Evolutionary conservation across 1,284 basidiomycete genomes (phyloP).

Genomic region (Sphaerobolus stellatus): DNA sequence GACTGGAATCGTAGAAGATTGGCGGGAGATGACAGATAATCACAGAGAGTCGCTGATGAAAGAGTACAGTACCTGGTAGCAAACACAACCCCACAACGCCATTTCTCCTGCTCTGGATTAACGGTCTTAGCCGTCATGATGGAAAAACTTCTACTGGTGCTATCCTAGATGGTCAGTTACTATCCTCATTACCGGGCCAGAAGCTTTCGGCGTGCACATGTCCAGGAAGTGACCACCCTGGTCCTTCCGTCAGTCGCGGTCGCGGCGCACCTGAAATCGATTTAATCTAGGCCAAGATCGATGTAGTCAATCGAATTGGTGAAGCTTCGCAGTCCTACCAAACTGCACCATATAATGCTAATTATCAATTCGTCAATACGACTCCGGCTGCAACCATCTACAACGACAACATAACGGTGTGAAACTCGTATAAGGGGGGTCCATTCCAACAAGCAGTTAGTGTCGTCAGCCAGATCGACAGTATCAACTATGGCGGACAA

Average conservation of each 20-base stretch:
- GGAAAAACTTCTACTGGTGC: too few species aligned
- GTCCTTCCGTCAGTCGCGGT: slow-evolving; percentile 50
- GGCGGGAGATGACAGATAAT: too few species aligned
- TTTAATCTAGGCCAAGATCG: slow-evolving; percentile 60
- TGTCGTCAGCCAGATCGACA: slow-evolving; percentile 56
- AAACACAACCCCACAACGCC: too few species aligned
- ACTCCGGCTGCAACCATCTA: slow-evolving; percentile 54
- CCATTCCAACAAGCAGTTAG: slow-evolving; percentile 79
- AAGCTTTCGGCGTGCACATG: slow-evolving; percentile 56
- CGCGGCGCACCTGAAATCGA: slow-evolving; percentile 68
- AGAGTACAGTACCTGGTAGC: too few species aligned
- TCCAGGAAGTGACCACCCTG: slow-evolving; percentile 61
- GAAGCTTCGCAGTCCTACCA: slow-evolving; percentile 80
- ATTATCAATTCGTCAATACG: slow-evolving; percentile 61
- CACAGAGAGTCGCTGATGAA: too few species aligned
- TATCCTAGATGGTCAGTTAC: slow-evolving; percentile 39
- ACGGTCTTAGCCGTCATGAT: too few species aligned
- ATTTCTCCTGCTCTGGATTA: too few species aligned
- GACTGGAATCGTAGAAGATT: too few species aligned
- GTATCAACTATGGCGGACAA: slow-evolving; percentile 52
- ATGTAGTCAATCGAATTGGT: slow-evolving; percentile 38
- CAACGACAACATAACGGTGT: slow-evolving; percentile 48
- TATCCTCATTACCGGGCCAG: slow-evolving; percentile 57
- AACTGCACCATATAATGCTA: slow-evolving; percentile 74
- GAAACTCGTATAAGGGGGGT: slow-evolving; percentile 78